Evolutionary conservation across 192 early-diverging fungal genomes (phyloP), one percentile per base, ranked within the genome.

Genomic region (Podila verticillata): DNA sequence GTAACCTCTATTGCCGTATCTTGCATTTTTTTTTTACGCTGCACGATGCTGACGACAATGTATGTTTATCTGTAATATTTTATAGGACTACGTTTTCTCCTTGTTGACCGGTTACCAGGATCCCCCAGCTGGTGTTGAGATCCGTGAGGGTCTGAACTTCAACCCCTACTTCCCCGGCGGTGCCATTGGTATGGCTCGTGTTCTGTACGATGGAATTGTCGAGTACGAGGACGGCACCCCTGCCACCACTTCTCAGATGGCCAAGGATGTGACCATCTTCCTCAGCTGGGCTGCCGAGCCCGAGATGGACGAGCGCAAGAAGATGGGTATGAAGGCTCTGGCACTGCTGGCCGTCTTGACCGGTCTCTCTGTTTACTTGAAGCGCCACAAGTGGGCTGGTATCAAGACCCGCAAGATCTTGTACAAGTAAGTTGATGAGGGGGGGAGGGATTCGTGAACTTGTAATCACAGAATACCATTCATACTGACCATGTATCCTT

Each of bases 131-230:
- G 96, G 97, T 82, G 91, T 99, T 63, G 89, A 91, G 65, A 80
- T 99, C 58, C 93, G 96, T 84, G 96, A 97, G 75, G 97, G 96
- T 65, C 89, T 99, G 22, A 95, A 98, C 91, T 99, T 96, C 90
- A 99, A 99, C 91, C 95, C 95, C 48, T 99, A 98, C 89, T 99
- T 99, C 94, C 97, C 96, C 22, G 96, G 97, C 57, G 96, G 96
- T 73, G 94, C 96, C 61, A 99, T 99, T 84, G 90, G 90, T 63
- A 99, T 99, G 96, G 97, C 96, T 36, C 93, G 94, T 72, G 87
- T 93, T 64, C 83, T 99, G 59, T 99, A 92, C 85, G 97, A 99
- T 70, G 97, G 94, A 61, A 86, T 96, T 26, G 93, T 97, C 26
- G 96, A 99, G 74, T 99, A 94, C 75, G 96, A 99, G 62, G 97